Evolutionary conservation across 1,284 basidiomycete genomes (phyloP).

Genomic region (Ustilago shanxiensis): DNA sequence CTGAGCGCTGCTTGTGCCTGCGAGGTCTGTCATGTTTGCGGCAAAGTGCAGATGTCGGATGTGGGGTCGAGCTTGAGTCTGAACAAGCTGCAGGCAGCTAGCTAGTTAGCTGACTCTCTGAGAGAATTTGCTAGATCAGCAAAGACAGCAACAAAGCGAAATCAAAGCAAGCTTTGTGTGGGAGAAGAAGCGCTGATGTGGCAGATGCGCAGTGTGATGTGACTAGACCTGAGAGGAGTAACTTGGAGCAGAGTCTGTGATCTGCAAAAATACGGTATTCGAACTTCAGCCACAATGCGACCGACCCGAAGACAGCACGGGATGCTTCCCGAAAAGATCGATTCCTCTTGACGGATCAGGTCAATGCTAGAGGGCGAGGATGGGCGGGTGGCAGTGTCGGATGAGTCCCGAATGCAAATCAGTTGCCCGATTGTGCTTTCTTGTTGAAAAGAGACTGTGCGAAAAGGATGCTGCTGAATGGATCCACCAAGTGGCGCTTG

Average conservation of each 20-base stretch:
- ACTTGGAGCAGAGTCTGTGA: background rate
- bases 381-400: background rate
- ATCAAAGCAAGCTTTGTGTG: no score
- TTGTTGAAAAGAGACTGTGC: no score
- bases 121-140: constrained; percentile 3
- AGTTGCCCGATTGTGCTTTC: no score
- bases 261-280: background rate
- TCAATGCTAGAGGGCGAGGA: no score
- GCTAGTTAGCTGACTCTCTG: no score
- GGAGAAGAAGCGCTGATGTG: background rate
- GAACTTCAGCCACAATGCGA: background rate
- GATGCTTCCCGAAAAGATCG: background rate
- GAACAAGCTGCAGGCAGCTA: background rate
- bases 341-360: background rate
- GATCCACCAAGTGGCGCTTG: background rate
- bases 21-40: constrained; percentile 14
- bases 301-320: background rate
- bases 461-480: background rate
- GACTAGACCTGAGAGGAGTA: no score
- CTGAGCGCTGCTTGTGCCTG: constrained; percentile 10
- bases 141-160: background rate
- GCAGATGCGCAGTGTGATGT: background rate
- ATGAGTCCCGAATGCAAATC: background rate
- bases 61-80: background rate
- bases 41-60: background rate